Conservation (phyloP, 805 yeast genomes). For the Lachancea sp. region DNA sequence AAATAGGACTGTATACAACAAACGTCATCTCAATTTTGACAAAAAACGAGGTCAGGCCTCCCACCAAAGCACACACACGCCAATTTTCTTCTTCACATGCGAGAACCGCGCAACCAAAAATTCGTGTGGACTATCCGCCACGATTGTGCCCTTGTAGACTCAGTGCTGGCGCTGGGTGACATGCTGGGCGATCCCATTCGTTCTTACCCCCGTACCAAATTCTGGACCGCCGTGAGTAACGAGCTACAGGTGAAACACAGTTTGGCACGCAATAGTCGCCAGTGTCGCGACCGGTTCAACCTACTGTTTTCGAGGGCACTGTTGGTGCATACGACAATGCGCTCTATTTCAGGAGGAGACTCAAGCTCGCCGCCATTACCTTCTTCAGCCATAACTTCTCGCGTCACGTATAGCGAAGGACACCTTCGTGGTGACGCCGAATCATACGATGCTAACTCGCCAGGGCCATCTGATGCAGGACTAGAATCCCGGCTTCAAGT, state of each 20-base stretch:
- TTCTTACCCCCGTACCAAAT: slow-evolving; percentile 10
- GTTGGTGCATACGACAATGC: neutral
- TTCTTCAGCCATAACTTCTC: neutral
- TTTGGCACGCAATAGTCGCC: slow-evolving; percentile 9
- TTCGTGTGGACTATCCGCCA: slow-evolving; percentile 9
- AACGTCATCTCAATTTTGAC: too few relatives aligned
- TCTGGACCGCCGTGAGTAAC: slow-evolving; percentile 9
- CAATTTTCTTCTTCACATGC: too few relatives aligned
- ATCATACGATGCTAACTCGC: neutral
- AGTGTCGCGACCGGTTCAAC: slow-evolving; percentile 11
- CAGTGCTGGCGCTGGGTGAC: slow-evolving; percentile 10
- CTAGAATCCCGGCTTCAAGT: slow-evolving; percentile 4
- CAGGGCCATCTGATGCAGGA: neutral
- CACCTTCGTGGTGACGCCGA: neutral
- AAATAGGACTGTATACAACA: too few relatives aligned
- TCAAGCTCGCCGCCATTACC: neutral
- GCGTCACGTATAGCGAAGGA: neutral
- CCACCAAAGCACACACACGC: neutral
- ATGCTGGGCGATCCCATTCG: slow-evolving; percentile 7
- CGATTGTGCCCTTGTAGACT: slow-evolving; percentile 9
- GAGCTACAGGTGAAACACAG: slow-evolving; percentile 1
- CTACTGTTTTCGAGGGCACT: slow-evolving; percentile 9
- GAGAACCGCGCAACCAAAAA: slow-evolving; percentile 4
- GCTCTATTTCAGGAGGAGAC: neutral
- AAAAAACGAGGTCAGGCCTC: neutral